Conservation (phyloP, 2,329 filamentous ascomycete species). For the Neoascochyta sp. region DNA sequence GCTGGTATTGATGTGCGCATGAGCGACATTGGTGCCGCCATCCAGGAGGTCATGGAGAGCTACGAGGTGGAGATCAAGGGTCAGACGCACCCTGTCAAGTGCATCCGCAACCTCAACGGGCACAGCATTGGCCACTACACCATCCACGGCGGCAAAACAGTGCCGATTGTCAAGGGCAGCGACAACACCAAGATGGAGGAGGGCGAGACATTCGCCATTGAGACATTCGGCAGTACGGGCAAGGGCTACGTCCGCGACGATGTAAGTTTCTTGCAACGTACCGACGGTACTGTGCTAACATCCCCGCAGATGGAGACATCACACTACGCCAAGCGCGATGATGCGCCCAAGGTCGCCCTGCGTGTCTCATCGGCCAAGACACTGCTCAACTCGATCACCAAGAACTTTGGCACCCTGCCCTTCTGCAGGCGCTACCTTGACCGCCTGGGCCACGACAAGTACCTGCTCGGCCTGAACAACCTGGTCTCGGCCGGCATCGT, state of each 20-base stretch:
- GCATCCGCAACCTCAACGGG: slow-evolving; percentile 81
- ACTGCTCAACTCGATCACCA: slow-evolving; percentile 83
- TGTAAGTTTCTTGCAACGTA: slow-evolving; percentile 44
- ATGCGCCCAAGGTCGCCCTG: slow-evolving; percentile 72
- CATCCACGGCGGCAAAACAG: slow-evolving; percentile 90
- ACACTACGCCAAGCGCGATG: slow-evolving; percentile 74
- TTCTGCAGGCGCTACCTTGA: slow-evolving; percentile 91
- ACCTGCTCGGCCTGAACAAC: slow-evolving; percentile 84
- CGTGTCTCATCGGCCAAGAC: slow-evolving; percentile 79
- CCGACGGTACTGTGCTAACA: slow-evolving; percentile 7
- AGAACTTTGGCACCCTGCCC: slow-evolving; percentile 91
- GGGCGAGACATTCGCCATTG: slow-evolving; percentile 90
- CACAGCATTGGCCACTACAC: slow-evolving; percentile 86
- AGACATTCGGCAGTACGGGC: slow-evolving; percentile 92
- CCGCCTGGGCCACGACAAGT: slow-evolving; percentile 90
- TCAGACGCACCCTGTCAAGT: slow-evolving; percentile 73
- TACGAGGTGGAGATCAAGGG: slow-evolving; percentile 84
- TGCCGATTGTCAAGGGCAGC: slow-evolving; percentile 85
- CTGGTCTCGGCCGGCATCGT: slow-evolving; percentile 80
- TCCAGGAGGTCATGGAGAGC: slow-evolving; percentile 91
- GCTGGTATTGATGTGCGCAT: slow-evolving; percentile 90
- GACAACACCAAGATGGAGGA: slow-evolving; percentile 97
- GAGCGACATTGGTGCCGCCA: slow-evolving; percentile 75
- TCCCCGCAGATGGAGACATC: slow-evolving; percentile 65
- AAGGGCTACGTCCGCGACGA: slow-evolving; percentile 85